Conservation (phyloP, 75 land plant species). For the Picea sitchensis region DNA sequence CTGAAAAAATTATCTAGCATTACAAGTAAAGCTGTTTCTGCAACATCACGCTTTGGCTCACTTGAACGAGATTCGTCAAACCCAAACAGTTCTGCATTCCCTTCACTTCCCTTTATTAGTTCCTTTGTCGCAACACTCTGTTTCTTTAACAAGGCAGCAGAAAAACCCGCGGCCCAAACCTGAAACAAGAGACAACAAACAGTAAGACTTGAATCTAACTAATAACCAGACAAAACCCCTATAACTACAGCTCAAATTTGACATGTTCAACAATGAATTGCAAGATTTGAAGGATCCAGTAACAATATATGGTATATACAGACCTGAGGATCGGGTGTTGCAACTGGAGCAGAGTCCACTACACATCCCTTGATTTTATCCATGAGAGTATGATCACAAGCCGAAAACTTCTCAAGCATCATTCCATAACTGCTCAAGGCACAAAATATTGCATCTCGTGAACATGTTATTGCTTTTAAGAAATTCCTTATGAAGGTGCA, state of each 20-base stretch:
- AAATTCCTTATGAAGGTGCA: background rate
- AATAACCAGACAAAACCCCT: no score
- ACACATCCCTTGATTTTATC: conserved; percentile 83
- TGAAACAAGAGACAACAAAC: conserved; percentile 14
- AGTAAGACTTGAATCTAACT: background rate
- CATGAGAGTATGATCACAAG: conserved; percentile 47
- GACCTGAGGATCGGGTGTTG: conserved; percentile 97
- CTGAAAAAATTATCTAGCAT: conserved; percentile 81
- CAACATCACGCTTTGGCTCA: conserved; percentile 23
- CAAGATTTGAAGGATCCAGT: no score
- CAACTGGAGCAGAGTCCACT: conserved; percentile 96
- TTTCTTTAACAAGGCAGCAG: conserved; percentile 92
- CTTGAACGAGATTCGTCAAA: background rate
- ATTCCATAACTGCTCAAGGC: conserved; percentile 70
- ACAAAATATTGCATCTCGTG: background rate
- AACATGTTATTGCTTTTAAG: background rate
- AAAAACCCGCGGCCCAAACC: conserved; percentile 99
- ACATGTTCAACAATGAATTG: no score
- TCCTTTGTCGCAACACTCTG: conserved; percentile 74
- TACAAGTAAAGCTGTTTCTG: conserved; percentile 70
- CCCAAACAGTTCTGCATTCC: background rate
- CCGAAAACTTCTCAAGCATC: conserved; percentile 73
- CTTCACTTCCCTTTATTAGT: background rate
- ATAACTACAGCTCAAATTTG: no score
- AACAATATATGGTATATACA: background rate